Base-by-base conservation (phyloP, 805 yeast genomes). In the Millerozyma acaciae region DNA sequence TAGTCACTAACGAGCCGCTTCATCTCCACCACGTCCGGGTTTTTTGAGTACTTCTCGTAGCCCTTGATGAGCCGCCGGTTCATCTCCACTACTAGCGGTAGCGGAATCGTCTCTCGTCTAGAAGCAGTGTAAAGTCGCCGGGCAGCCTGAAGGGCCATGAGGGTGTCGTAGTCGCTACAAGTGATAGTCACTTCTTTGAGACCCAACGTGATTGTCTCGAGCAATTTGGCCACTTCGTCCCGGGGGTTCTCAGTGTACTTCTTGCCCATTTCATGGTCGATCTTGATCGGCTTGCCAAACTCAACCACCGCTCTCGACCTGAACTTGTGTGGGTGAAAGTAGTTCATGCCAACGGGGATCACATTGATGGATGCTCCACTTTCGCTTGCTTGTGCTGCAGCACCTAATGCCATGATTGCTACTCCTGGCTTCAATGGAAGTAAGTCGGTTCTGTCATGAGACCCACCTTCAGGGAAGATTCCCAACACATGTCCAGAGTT, bases 401-500 rank as follows among this genome's bases (percentile, higher is more conserved):
- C 63, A 2, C 71, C 71, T 17, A 65, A 40, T 0, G 70, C 71
- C 71, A 65, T 65, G 12, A 65, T 58, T 3, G 70, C 70, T 16
- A 65, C 70, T 1, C 71, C 71, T 0, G 71, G 69, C 35, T 65
- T 65, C 37, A 65, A 50, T 12, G 71, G 71, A 25, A 65, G 50
- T 32, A 65, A 55, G 29, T 60, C 63, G 3, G 70, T 60, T 19
- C 70, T 42, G 39, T 65, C 71, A 37, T 65, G 70, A 23, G 65
- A 60, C 5, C 71, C 71, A 8, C 71, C 71, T 38, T 65, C 71
- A 7, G 70, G 71, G 35, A 65, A 65, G 10, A 65, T 60, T 2
- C 70, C 71, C 34, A 65, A 45, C 1, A 57, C 58, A 16, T 52
- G 49, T 8, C 62, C 62, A 5, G 30, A 34, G 31, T 58, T 57